A percentile compares a stretch with the other conserved stretches of the same genome.
phyloP scores from a whole-genome alignment of 106 monocot genomes.

The Vanilla planifolia region DNA sequence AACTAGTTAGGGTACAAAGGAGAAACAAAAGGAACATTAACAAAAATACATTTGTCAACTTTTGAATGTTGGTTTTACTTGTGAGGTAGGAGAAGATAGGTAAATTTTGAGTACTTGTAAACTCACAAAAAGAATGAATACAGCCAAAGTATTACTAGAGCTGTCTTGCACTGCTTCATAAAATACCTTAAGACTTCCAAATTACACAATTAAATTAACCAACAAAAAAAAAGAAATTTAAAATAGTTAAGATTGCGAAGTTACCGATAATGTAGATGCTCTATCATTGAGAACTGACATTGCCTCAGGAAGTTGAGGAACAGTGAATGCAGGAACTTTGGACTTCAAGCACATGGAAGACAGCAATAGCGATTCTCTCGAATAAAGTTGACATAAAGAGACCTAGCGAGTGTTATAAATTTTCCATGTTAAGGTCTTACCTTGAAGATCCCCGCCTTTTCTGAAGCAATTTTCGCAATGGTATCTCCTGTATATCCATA shows the following conservation, averaged over 20 bases:
- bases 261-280: slow-evolving; percentile 64
- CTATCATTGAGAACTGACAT: slow-evolving; percentile 56
- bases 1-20: neutral
- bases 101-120: no score
- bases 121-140: neutral
- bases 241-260: slow-evolving; percentile 1
- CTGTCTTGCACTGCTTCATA: neutral
- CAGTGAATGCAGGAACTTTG: slow-evolving; percentile 55
- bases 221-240: neutral
- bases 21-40: neutral
- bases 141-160: neutral
- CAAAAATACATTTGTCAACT: neutral
- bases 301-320: slow-evolving; percentile 59
- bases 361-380: no score
- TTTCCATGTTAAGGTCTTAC: slow-evolving; percentile 18
- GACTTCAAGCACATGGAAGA: slow-evolving; percentile 58
- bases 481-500: slow-evolving; percentile 56
- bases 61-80: neutral
- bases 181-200: neutral
- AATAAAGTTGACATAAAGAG: slow-evolving; percentile 10
- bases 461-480: slow-evolving; percentile 65
- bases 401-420: slow-evolving; percentile 5
- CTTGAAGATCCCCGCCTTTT: slow-evolving; percentile 98
- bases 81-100: neutral
- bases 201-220: neutral